phyloP scores from a whole-genome alignment of 768 basidiomycete species.

The Sistotremastrum niveocremeum region DNA sequence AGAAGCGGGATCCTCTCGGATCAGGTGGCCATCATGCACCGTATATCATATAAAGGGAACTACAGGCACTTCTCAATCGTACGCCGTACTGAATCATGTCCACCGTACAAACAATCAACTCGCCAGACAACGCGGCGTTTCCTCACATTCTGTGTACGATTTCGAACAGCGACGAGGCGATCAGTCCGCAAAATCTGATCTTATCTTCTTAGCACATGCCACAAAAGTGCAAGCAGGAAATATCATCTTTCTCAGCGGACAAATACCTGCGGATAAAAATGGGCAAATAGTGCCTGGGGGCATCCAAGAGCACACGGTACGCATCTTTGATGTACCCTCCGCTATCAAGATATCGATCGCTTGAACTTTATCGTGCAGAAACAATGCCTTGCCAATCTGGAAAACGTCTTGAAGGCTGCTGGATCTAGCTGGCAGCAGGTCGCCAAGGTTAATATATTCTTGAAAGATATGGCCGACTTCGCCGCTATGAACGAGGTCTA shows the following conservation, averaged over 20 bases:
- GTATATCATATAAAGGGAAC: no score
- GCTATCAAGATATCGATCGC: neutral
- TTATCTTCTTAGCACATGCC: conserved; percentile 30
- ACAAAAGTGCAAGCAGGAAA: conserved; percentile 34
- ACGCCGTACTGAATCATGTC: conserved; percentile 18
- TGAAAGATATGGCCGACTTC: conserved; percentile 49
- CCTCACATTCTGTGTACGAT: conserved; percentile 37
- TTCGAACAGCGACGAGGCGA: neutral
- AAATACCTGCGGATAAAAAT: conserved; percentile 35
- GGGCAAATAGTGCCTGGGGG: conserved; percentile 41
- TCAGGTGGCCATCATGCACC: no score
- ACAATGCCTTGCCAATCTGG: conserved; percentile 43
- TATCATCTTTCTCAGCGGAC: conserved; percentile 48
- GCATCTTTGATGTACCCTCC: conserved; percentile 6
- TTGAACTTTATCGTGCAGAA: conserved; percentile 20
- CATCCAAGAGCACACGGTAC: conserved; percentile 45
- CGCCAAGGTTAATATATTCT: conserved; percentile 42
- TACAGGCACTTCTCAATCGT: no score
- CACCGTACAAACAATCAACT: conserved; percentile 43
- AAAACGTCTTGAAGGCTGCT: conserved; percentile 37
- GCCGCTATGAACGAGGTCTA: conserved; percentile 44
- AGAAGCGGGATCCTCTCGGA: no score
- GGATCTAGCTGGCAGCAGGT: conserved; percentile 42
- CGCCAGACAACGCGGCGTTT: conserved; percentile 28
- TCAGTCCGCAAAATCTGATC: neutral